Percentiles rank a stretch among this genome's conserved stretches.
Evolutionary conservation across 495 filamentous ascomycete genomes (phyloP).

Genomic region (Lepidopterella palustris): DNA sequence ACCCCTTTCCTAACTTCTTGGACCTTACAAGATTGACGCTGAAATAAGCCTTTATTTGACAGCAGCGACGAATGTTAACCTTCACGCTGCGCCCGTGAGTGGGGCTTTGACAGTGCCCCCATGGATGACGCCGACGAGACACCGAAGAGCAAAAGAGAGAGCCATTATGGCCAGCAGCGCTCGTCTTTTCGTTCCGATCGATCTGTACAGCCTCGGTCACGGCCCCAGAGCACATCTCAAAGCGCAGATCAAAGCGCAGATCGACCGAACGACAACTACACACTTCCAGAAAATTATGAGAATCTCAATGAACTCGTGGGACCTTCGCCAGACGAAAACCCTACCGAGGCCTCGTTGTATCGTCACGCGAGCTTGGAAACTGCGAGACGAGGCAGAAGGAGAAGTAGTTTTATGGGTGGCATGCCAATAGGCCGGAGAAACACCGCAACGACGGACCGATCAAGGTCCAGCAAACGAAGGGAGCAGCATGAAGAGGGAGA

Average conservation of each 20-base stretch:
- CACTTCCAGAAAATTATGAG: slow-evolving; percentile 15
- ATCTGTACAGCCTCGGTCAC: slow-evolving; percentile 11
- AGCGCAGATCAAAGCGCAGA: slow-evolving; percentile 5
- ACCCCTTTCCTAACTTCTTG: background rate
- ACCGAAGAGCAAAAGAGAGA: slow-evolving; percentile 13
- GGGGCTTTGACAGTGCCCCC: background rate
- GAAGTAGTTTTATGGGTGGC: background rate
- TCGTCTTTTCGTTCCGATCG: slow-evolving; percentile 22
- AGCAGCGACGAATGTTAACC: background rate
- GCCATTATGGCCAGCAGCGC: slow-evolving; percentile 26
- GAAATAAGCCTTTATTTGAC: background rate
- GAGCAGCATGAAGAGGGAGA: background rate
- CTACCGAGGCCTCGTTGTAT: slow-evolving; percentile 1
- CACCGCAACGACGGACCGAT: background rate
- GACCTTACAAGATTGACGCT: background rate
- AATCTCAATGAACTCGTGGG: slow-evolving; percentile 18
- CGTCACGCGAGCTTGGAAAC: slow-evolving; percentile 16
- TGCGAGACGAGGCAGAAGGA: background rate
- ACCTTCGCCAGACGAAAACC: slow-evolving; percentile 24
- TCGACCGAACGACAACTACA: slow-evolving; percentile 6
- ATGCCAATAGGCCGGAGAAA: background rate
- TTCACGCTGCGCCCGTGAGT: background rate
- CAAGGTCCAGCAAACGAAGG: background rate
- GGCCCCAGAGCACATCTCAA: slow-evolving; percentile 8
- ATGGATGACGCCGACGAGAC: slow-evolving; percentile 20